Evolutionary conservation across 2,329 filamentous ascomycete genomes (phyloP).

Genomic region (Myotisia sp.): DNA sequence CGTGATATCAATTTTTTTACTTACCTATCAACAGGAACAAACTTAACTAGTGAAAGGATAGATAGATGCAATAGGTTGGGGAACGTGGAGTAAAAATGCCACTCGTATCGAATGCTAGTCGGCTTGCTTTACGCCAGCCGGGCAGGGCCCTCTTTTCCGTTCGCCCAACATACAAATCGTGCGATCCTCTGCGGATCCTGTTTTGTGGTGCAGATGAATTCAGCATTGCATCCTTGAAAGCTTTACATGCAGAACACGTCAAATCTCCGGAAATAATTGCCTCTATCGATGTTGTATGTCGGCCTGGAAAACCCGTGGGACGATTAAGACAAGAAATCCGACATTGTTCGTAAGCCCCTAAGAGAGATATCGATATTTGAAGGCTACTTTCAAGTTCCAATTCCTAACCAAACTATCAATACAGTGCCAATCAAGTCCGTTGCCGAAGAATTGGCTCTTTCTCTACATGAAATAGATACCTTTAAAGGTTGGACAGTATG

Average conservation of each 20-base stretch:
- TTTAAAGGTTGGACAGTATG: slow-evolving; percentile 68
- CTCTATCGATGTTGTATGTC: slow-evolving; percentile 74
- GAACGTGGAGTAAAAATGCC: too few species aligned
- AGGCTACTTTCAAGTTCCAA: too few species aligned
- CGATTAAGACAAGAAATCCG: slow-evolving; percentile 55
- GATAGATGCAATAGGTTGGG: too few species aligned
- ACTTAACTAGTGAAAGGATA: too few species aligned
- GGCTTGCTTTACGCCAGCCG: slow-evolving; percentile 13
- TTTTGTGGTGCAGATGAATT: slow-evolving; percentile 93
- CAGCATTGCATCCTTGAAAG: slow-evolving; percentile 61
- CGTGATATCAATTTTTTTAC: too few species aligned
- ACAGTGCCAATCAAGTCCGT: slow-evolving; percentile 59
- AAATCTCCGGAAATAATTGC: slow-evolving; percentile 43
- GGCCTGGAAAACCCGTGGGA: slow-evolving; percentile 64
- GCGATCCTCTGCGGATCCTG: slow-evolving; percentile 59
- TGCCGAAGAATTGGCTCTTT: slow-evolving; percentile 50
- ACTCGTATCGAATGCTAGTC: too few species aligned
- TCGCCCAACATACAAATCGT: slow-evolving; percentile 19
- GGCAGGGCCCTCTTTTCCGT: slow-evolving; percentile 8
- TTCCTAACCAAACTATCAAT: slow-evolving; percentile 2
- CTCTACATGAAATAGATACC: slow-evolving; percentile 61
- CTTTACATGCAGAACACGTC: slow-evolving; percentile 48
- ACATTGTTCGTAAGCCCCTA: slow-evolving; percentile 43
- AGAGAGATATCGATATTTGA: too few species aligned
- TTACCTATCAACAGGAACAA: too few species aligned